Evolutionary conservation across 768 basidiomycete genomes (phyloP).

Genomic region (Clitopilus passeckerianus): DNA sequence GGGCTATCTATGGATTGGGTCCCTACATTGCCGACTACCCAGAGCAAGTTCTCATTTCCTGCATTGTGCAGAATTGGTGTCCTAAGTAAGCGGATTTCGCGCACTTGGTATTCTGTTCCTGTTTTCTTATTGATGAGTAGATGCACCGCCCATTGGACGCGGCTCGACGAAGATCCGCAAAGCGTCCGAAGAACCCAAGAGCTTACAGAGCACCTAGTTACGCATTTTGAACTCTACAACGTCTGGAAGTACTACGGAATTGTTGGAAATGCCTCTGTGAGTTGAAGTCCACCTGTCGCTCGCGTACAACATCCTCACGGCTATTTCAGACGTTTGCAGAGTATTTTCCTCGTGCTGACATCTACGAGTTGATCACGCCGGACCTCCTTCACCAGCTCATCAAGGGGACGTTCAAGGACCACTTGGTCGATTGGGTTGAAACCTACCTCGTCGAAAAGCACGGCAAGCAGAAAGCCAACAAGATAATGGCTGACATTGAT

Average conservation of each 20-base stretch:
- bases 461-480: constrained; percentile 8
- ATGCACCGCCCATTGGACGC: no score
- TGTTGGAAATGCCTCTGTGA: constrained; percentile 12
- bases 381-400: constrained; percentile 22
- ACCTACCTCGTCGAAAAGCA: constrained; percentile 10
- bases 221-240: no score
- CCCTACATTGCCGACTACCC: constrained; percentile 22
- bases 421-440: constrained; percentile 22
- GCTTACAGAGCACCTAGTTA: no score
- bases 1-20: constrained; percentile 16
- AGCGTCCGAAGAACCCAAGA: no score
- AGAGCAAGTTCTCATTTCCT: constrained; percentile 14
- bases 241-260: no score
- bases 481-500: constrained; percentile 21
- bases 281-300: no score
- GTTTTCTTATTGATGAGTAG: no score
- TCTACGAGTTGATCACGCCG: constrained; percentile 19
- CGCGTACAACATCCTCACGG: background rate
- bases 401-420: no score
- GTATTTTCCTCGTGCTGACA: constrained; percentile 21
- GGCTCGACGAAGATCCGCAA: no score
- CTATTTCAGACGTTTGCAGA: constrained; percentile 7
- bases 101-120: no score
- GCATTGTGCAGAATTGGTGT: constrained; percentile 18
- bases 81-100: constrained; percentile 11